A percentile compares a stretch with the other conserved stretches of the same genome.
Evolutionary conservation across 1,284 basidiomycete species (phyloP).

Genomic region (Apiotrichum akiyoshidainum): DNA sequence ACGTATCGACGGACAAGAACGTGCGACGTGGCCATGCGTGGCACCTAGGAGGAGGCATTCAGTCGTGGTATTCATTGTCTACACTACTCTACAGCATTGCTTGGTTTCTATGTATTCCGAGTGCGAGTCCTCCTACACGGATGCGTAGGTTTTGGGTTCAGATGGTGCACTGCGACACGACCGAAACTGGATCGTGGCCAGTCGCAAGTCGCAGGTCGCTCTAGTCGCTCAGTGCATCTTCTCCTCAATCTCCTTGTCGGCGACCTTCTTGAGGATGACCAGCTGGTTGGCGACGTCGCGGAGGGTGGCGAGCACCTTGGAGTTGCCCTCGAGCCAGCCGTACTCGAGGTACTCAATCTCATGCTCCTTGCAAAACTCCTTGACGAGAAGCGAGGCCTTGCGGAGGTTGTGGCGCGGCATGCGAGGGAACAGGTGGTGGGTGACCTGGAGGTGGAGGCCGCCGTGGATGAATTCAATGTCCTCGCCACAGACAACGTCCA

Average conservation of each 20-base stretch:
- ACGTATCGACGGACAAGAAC: no score
- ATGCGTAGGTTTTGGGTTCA: background rate
- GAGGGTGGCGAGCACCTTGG: conserved; percentile 45
- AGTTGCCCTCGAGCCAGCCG: conserved; percentile 71
- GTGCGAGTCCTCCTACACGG: background rate
- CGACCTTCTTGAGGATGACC: conserved; percentile 47
- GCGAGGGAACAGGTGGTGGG: conserved; percentile 95
- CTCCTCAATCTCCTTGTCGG: conserved; percentile 46
- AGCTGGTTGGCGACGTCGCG: conserved; percentile 50
- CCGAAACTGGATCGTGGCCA: no score
- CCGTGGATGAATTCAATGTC: conserved; percentile 87
- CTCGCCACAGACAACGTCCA: conserved; percentile 84
- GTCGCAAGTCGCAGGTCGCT: no score
- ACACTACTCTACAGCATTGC: background rate
- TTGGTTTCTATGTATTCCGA: no score
- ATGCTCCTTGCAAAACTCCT: conserved; percentile 78
- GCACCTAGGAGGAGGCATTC: background rate
- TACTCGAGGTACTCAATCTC: conserved; percentile 85
- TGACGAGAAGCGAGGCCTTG: conserved; percentile 73
- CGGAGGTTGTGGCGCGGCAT: conserved; percentile 90
- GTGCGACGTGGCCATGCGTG: background rate
- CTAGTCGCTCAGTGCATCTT: conserved; percentile 8
- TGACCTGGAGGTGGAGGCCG: conserved; percentile 88
- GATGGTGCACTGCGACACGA: no score
- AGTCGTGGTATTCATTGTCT: background rate